These are phyloP conservation scores for Penicillium waksmanii DNA, from an alignment of 495 filamentous ascomycete genomes.

Conservation along the genomic window DNA sequence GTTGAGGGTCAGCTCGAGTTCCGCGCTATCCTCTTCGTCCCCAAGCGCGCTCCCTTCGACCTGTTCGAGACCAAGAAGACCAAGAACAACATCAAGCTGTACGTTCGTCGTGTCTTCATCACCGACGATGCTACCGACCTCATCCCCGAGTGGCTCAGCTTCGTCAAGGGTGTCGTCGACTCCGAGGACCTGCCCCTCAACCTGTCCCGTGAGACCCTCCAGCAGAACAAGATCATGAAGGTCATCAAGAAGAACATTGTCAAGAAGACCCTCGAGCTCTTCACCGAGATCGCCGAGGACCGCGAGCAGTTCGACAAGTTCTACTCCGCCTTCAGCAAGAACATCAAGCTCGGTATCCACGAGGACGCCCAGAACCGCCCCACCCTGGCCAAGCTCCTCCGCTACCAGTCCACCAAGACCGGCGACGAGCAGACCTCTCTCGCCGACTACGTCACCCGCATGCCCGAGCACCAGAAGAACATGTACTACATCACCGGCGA, in stretches of 20 bases:
- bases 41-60: slow-evolving; percentile 99
- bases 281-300: slow-evolving; percentile 97
- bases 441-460: slow-evolving; percentile 94
- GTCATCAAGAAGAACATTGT: slow-evolving; percentile 99
- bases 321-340: slow-evolving; percentile 99
- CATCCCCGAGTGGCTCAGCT: slow-evolving; percentile 98
- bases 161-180: slow-evolving; percentile 99
- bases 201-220: slow-evolving; percentile 98
- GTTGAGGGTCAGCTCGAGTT: slow-evolving; percentile 99
- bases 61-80: slow-evolving; percentile 99
- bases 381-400: slow-evolving; percentile 93
- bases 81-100: slow-evolving; percentile 99
- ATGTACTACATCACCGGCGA: slow-evolving; percentile 99
- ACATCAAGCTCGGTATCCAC: slow-evolving; percentile 99
- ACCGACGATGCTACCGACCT: slow-evolving; percentile 98
- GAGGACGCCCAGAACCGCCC: slow-evolving; percentile 98
- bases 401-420: slow-evolving; percentile 98
- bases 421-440: slow-evolving; percentile 95
- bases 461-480: slow-evolving; percentile 99
- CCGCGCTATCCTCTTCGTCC: slow-evolving; percentile 98
- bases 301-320: slow-evolving; percentile 99
- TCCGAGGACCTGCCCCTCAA: slow-evolving; percentile 99
- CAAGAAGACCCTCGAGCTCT: slow-evolving; percentile 99
- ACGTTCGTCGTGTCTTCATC: slow-evolving; percentile 99
- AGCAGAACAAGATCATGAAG: slow-evolving; percentile 99